Evolutionary conservation across 2,329 filamentous ascomycete genomes (phyloP), one percentile per base, ranked within the genome.

Genomic region (Botrytis hyacinthi): DNA sequence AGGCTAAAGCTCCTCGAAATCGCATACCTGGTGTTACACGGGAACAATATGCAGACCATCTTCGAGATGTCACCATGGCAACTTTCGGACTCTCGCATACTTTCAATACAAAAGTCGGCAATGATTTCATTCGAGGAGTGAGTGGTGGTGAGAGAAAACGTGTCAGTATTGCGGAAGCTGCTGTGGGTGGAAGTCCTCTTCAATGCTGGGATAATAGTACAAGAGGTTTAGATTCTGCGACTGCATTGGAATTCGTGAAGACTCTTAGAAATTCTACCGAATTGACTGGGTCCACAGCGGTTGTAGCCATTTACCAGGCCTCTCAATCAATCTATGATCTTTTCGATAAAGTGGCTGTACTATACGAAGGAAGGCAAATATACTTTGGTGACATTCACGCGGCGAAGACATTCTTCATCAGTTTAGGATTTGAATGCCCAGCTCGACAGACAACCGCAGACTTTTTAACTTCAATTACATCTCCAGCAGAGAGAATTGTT

Each of bases 171-270:
- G 92, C 92, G 1, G 93, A 96, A 82, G 93, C 93, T 48, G 87
- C 88, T 0, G 87, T 87, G 16, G 85, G 84, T 1, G 81, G 84
- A n/a, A 87, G 89, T 2, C 89, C 86, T 60, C 84, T 88, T 2
- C 90, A 93, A 80, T 91, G 90, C 74, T 96, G 93, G 93, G 93
- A 92, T 74, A 93, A 93, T 76, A 90, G 87, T 37, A 95, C 92
- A 0, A 86, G 88, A 70, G 93, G 93, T 18, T 85, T 95, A 0
- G 93, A 95, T 80, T 90, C 90, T 0, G 89, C 89, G 12, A 94
- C 91, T 0, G 92, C 92, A 0, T 82, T 93, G 57, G 91, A 93
- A 78, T 95, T 94, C 75, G 90, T 92, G 8, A 86, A 91, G 76
- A 88, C 89, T 22, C 82, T 95, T 42, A 85, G 91, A 26, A 85